Evolutionary conservation across 2,329 filamentous ascomycete genomes (phyloP), one percentile per base, ranked within the genome.

Genomic region (Monilinia aucupariae): DNA sequence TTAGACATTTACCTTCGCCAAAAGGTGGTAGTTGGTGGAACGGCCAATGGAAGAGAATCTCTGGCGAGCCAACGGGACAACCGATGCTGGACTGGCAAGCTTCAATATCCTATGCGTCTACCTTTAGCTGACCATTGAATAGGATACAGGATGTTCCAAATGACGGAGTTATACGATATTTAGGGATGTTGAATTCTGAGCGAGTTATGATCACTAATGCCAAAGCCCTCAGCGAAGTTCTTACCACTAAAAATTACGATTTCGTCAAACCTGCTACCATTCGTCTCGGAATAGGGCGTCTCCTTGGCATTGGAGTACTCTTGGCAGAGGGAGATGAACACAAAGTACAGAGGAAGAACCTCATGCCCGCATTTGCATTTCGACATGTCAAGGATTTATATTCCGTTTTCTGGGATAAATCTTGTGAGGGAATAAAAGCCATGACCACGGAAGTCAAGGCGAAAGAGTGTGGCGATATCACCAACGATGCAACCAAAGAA

Each of bases 241-340:
- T 92, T 4, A 84, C 85, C 32, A 84, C 82, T 22, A 87, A 85
- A 65, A 85, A 80, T 67, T 91, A 92, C 72, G 83, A 88, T 48
- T 92, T 90, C 68, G 71, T 80, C 51, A 91, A 91, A 72, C 87
- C 88, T 0, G 59, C 69, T 1, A 71, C 79, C 30, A 68, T 90
- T 37, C 78, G 83, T 41, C 75, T 76, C 50, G 79, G 81, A 1
- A 76, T 93, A 4, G 83, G 81, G 1, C 80, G 84, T 27, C 78
- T 92, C 32, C 78, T 93, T 15, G 88, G 91, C 12, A 76, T 87
- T 15, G 89, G 90, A 12, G 78, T 93, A 17, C 76, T 97, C 45
- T 78, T 97, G 13, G 89, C 91, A 2, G 92, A 97, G 75, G 92
- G 92, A n/a, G 90, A 96, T 15, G 90, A 92, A 71, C 93, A 97